phyloP scores from a whole-genome alignment of 73 alveolate genomes.

The Halteria grandinella region DNA sequence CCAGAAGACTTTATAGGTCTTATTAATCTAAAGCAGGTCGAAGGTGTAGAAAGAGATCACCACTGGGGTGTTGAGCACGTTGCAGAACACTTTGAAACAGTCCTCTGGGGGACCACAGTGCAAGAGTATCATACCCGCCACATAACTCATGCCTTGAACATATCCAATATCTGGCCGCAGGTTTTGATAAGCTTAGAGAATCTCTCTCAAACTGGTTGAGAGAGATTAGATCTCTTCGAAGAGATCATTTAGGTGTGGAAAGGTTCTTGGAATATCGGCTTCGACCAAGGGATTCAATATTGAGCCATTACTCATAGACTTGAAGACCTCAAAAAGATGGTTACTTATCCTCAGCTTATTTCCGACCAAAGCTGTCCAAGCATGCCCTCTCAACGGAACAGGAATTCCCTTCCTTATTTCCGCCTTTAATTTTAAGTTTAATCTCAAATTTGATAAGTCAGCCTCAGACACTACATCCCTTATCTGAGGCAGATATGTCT shows the following conservation, averaged over 20 bases:
- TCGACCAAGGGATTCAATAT: conserved; percentile 18
- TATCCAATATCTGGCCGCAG: conserved; percentile 94
- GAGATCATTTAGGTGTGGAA: conserved; percentile 46
- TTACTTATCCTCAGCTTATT: conserved; percentile 37
- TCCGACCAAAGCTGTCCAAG: conserved; percentile 39
- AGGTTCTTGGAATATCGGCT: conserved; percentile 53
- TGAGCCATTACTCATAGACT: not conserved
- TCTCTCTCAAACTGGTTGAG: conserved; percentile 23
- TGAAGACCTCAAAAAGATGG: conserved; percentile 21
- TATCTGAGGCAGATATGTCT: conserved; percentile 17
- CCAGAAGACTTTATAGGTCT: conserved; percentile 53
- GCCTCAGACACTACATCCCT: too few species aligned
- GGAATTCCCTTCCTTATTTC: conserved; percentile 33
- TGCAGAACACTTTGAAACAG: conserved; percentile 57
- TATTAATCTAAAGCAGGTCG: conserved; percentile 37
- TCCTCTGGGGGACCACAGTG: conserved; percentile 83
- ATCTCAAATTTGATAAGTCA: not conserved
- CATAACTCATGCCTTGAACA: conserved; percentile 89
- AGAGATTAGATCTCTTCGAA: conserved; percentile 49
- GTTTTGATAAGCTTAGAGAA: conserved; percentile 51
- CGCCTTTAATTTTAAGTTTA: conserved; percentile 11
- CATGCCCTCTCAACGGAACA: conserved; percentile 49
- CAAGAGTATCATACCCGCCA: conserved; percentile 84
- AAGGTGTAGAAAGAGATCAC: conserved; percentile 45
- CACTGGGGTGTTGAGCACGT: conserved; percentile 37